Base-by-base conservation (phyloP, 441 rosid species). In the Populus hybrid region DNA sequence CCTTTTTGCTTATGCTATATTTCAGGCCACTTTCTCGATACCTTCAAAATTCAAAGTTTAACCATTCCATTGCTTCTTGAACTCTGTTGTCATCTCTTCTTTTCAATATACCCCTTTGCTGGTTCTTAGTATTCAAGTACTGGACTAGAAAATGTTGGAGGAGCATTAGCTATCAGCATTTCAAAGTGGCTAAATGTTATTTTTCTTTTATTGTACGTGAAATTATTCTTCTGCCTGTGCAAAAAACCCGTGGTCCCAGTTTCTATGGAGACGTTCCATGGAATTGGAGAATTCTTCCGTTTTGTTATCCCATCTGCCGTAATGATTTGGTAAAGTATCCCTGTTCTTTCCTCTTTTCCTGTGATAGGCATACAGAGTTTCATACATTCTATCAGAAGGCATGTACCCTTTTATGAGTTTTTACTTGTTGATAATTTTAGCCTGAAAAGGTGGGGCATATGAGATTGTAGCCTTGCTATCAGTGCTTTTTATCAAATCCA, bases 231-330 rank as follows among this genome's bases (percentile, higher is more conserved):
- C 88, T 0, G 67, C 84, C 26, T 92, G 93, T 70, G 82, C 70
- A 0, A 88, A 87, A 82, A 88, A 89, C 63, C 86, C n/a, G n/a
- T 93, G 1, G 87, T 76, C 18, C 78, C 86, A 0, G 36, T 90
- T 71, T 81, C 92, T 1, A 78, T 79, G 85, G 91, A 87, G 76
- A 61, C 89, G 12, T 87, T 90, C 78, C 78, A 24, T 34, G 97
- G 90, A 79, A 82, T 88, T 70, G 57, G 76, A 73, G 93, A 92
- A 83, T 94, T 94, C 79, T 91, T 92, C 63, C 86, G 87, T 21
- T 83, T 91, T 2, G 98, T 92, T 1, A 57, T 95, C 74, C 94
- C 99, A 42, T 95, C 99, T 71, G 88, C 94, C 16, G 78, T 85
- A n/a, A 93, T 95, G 99, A 65, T 88, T 72, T 95, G 99, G 99